Base-by-base conservation (phyloP, 2,329 filamentous ascomycete species). In the Colletotrichum gigasporum region DNA sequence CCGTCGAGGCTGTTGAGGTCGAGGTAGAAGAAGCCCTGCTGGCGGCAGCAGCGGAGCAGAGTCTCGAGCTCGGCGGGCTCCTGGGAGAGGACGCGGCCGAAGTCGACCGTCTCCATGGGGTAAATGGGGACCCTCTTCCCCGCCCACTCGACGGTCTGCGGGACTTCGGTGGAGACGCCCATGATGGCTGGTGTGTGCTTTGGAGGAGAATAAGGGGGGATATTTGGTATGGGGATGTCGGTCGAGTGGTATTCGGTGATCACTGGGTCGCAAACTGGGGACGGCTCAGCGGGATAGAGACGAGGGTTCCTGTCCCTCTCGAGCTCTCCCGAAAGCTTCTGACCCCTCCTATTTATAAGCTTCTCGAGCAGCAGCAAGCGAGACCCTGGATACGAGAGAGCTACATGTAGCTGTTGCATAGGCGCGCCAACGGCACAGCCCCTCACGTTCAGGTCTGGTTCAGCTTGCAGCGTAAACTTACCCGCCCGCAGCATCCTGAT, bases 11-110 rank as follows among this genome's bases (percentile, higher is more conserved):
- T 78, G 66, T 81, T 70, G 9, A 87, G 78, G 70, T 87, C 82
- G 39, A 87, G 79, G 71, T 87, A 85, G 74, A 87, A 87, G 78
- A 82, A 87, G 1, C 85, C 85, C 32, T 83, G 79, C 18, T 80
- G 76, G 63, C 82, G 75, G 72, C 85, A 87, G 67, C 77, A 79
- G 34, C 78, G 74, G 57, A 85, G 71, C 7, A 86, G 75, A 69
- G 80, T 84, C 65, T 86, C 82, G 8, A 87, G 73, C 73, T 87
- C 85, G 18, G 73, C 75, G 7, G 84, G 83, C 65, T 87, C 83
- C 67, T 86, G 82, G 0, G 83, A 86, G 34, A 86, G 81, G 55
- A 87, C 74, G 47, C 76, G 77, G 16, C 78, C 79, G 70, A 83
- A 87, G 76, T 84, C 76, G 69, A 87, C 78, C 26, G 82, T 85